Conservation (phyloP, 257 asterid species). For the Scutellaria minor region DNA sequence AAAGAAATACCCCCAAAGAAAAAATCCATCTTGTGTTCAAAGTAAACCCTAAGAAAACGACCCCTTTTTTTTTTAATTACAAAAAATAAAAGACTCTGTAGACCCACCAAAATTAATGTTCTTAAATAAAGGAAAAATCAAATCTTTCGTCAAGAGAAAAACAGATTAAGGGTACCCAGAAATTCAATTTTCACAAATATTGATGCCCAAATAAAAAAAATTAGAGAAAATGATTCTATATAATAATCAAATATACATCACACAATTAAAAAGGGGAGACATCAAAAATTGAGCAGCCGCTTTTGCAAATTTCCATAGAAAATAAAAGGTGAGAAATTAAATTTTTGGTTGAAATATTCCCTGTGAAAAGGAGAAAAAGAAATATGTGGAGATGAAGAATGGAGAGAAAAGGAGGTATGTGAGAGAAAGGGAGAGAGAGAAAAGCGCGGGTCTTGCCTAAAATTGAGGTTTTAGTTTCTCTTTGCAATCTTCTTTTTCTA, state of each 20-base stretch:
- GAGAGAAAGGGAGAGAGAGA: conserved; percentile 33
- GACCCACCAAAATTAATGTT: conserved; percentile 37
- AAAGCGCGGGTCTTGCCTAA: conserved; percentile 48
- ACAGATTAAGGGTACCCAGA: conserved; percentile 13
- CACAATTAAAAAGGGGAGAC: conserved; percentile 36
- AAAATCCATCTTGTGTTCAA: background rate
- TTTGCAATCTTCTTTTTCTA: too few relatives aligned
- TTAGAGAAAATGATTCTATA: background rate
- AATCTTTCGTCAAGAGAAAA: background rate
- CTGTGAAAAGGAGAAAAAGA: conserved; percentile 1
- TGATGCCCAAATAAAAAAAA: conserved; percentile 28
- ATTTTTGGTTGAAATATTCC: conserved; percentile 28
- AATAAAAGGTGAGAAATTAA: conserved; percentile 10
- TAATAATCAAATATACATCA: background rate
- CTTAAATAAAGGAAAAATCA: conserved; percentile 3
- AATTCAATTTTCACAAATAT: conserved; percentile 15
- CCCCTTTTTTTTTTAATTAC: conserved; percentile 25
- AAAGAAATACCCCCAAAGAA: conserved; percentile 1
- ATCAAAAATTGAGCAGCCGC: conserved; percentile 48
- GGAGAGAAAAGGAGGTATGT: conserved; percentile 18
- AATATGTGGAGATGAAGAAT: conserved; percentile 35
- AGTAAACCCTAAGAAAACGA: conserved; percentile 57
- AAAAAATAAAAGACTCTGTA: conserved; percentile 7
- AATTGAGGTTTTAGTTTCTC: conserved; percentile 31
- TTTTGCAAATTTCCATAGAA: conserved; percentile 24